phyloP scores from a whole-genome alignment of 805 yeast species.

The Cyberlindnera suaveolens region DNA sequence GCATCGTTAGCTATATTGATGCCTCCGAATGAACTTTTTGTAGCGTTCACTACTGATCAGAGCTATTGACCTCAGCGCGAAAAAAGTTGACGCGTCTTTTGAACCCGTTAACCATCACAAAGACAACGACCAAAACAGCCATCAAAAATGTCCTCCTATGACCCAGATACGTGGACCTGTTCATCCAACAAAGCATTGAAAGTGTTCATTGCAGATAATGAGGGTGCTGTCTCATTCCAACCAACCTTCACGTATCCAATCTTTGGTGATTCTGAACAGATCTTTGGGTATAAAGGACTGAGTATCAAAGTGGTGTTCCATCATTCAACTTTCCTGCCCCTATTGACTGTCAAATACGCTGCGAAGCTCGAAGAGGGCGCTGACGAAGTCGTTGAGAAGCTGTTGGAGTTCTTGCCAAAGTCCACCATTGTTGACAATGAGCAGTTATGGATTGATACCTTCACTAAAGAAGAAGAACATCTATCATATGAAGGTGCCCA shows the following conservation, averaged over 20 bases:
- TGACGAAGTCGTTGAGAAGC: slow-evolving; percentile 50
- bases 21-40: too few species aligned
- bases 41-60: background rate
- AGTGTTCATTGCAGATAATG: slow-evolving; percentile 52
- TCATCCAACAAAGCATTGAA: slow-evolving; percentile 65
- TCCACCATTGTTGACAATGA: slow-evolving; percentile 59
- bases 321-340: slow-evolving; percentile 65
- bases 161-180: slow-evolving; percentile 70
- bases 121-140: background rate
- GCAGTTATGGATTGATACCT: slow-evolving; percentile 54
- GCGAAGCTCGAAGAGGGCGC: slow-evolving; percentile 48
- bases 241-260: slow-evolving; percentile 90
- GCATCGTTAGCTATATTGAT: too few species aligned
- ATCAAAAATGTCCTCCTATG: slow-evolving; percentile 35
- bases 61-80: background rate
- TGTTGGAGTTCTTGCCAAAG: slow-evolving; percentile 57
- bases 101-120: background rate
- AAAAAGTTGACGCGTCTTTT: background rate
- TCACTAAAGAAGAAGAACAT: slow-evolving; percentile 39
- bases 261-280: slow-evolving; percentile 84
- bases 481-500: slow-evolving; percentile 32
- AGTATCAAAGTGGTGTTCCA: slow-evolving; percentile 67
- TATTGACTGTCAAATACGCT: slow-evolving; percentile 52
- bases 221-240: slow-evolving; percentile 55
- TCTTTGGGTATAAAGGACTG: slow-evolving; percentile 76